Evolutionary conservation across 169 alveolate species (phyloP).

Genomic region (Plasmodium billcollinsi): DNA sequence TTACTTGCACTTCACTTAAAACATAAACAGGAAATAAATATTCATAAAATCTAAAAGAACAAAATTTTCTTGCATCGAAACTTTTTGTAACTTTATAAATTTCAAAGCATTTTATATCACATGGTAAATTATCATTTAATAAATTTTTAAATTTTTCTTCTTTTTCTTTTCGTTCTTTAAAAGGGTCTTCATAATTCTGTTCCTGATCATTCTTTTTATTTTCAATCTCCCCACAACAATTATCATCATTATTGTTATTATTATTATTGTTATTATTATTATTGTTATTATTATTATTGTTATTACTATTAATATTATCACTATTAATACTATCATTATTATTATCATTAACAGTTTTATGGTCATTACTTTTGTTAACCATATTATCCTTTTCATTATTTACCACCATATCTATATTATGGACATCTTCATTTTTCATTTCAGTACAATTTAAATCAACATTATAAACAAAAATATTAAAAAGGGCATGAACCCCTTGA

Average conservation of each 20-base stretch:
- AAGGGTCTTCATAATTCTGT: background rate
- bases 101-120: slow-evolving; percentile 83
- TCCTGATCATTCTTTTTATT: background rate
- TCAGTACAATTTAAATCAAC: slow-evolving; percentile 52
- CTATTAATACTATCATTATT: background rate
- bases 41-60: slow-evolving; percentile 89
- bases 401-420: background rate
- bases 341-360: background rate
- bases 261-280: background rate
- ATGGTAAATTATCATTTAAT: slow-evolving; percentile 79
- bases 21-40: slow-evolving; percentile 86
- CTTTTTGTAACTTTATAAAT: slow-evolving; percentile 88
- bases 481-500: slow-evolving; percentile 91
- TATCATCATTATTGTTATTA: background rate
- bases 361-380: background rate
- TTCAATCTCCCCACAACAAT: background rate
- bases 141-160: slow-evolving; percentile 75
- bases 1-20: slow-evolving; percentile 63
- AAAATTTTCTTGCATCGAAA: slow-evolving; percentile 88
- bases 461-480: slow-evolving; percentile 83
- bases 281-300: background rate
- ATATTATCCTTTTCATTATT: background rate
- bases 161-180: slow-evolving; percentile 52
- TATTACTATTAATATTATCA: no score
- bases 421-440: background rate